These are phyloP conservation scores for Yarrowia deformans DNA, from an alignment of 805 yeast species.

Conservation along the genomic window DNA sequence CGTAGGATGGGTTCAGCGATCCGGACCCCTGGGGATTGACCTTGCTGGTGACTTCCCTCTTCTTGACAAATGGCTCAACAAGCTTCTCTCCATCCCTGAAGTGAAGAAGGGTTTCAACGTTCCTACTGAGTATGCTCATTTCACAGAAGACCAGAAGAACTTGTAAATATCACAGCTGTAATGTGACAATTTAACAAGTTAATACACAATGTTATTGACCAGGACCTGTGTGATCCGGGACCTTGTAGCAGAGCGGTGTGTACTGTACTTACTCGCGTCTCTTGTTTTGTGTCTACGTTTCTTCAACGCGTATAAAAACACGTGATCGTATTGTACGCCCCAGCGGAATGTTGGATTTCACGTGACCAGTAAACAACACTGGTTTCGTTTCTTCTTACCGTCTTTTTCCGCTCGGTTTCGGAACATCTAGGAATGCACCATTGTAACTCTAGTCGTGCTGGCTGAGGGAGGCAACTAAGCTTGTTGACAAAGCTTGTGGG, in stretches of 20 bases:
- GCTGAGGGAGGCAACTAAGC: background rate
- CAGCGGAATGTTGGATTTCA: background rate
- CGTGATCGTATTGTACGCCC: background rate
- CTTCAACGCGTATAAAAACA: background rate
- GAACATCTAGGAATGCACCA: background rate
- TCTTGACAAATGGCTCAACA: slow-evolving; percentile 88
- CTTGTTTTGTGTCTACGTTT: no score
- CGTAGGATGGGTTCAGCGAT: slow-evolving; percentile 56
- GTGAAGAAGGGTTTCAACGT: slow-evolving; percentile 54
- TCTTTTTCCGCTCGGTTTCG: background rate
- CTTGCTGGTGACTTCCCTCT: slow-evolving; percentile 55
- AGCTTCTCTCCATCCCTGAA: slow-evolving; percentile 88
- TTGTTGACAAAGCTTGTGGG: slow-evolving; percentile 16
- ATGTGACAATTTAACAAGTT: background rate
- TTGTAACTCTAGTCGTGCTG: background rate
- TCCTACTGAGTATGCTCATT: slow-evolving; percentile 41
- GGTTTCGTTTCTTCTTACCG: background rate
- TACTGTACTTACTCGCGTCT: no score
- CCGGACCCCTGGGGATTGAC: slow-evolving; percentile 41
- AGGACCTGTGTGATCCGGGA: no score
- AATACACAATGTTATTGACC: no score
- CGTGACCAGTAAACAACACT: background rate
- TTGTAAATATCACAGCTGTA: background rate
- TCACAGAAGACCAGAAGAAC: slow-evolving; percentile 15
- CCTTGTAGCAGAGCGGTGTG: no score